These are phyloP conservation scores for Saururus chinensis DNA, from an alignment of 164 flowering plant species.

Conservation along the genomic window DNA sequence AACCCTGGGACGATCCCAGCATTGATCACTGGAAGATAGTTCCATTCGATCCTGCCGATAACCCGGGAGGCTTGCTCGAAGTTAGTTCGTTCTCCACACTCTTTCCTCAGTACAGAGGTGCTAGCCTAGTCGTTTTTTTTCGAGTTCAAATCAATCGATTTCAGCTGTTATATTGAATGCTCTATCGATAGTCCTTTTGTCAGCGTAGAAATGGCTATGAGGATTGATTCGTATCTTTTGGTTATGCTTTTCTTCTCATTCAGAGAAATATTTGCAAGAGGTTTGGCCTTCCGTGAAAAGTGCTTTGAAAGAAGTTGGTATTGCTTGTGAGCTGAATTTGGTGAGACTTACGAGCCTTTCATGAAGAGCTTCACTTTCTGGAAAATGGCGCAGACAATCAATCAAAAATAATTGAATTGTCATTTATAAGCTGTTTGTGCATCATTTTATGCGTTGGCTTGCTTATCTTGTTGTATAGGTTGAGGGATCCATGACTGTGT, in stretches of 20 bases:
- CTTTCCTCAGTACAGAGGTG: conserved; percentile 83
- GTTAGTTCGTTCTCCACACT: conserved; percentile 74
- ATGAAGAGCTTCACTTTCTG: neutral
- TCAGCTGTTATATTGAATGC: neutral
- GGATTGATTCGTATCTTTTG: neutral
- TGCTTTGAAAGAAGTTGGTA: conserved; percentile 51
- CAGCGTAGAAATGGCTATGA: too few relatives aligned
- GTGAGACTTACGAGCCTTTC: conserved; percentile 19
- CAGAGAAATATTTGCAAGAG: conserved; percentile 71
- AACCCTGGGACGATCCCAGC: conserved; percentile 88
- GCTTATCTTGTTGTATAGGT: conserved; percentile 23
- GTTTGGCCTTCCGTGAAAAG: conserved; percentile 58
- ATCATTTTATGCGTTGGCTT: neutral
- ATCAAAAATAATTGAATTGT: neutral
- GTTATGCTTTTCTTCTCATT: neutral
- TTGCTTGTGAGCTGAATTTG: conserved; percentile 55
- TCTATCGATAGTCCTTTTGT: neutral
- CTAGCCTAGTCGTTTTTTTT: neutral
- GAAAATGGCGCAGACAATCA: neutral
- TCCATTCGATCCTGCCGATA: conserved; percentile 86
- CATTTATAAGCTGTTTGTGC: neutral
- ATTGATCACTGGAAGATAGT: conserved; percentile 89
- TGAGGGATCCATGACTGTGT: conserved; percentile 82
- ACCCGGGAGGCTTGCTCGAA: conserved; percentile 75
- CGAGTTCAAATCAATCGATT: too few relatives aligned